Evolutionary conservation across 2,329 filamentous ascomycete genomes (phyloP).

Genomic region (Colletotrichum shisoi): DNA sequence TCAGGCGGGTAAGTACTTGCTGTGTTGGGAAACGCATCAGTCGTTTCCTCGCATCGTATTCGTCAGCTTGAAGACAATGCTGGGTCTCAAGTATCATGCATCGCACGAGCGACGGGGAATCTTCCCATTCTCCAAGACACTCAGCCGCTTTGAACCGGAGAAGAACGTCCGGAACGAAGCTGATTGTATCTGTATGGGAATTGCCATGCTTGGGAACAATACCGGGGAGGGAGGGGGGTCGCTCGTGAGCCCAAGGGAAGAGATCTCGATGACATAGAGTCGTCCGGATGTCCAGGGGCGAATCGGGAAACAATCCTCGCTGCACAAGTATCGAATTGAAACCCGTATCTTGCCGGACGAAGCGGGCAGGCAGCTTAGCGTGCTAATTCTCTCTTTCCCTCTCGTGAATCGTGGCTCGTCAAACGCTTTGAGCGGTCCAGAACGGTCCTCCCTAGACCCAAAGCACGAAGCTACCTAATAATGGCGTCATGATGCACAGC

Average conservation of each 20-base stretch:
- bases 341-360: conserved; percentile 33
- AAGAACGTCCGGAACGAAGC: conserved; percentile 29
- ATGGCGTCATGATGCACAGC: conserved; percentile 26
- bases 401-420: not conserved
- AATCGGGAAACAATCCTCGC: conserved; percentile 37
- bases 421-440: conserved; percentile 35
- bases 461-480: conserved; percentile 25
- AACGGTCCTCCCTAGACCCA: conserved; percentile 28
- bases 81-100: conserved; percentile 5
- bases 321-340: conserved; percentile 30
- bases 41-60: conserved; percentile 34
- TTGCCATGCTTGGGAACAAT: not conserved
- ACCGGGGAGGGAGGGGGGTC: not conserved
- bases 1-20: conserved; percentile 23
- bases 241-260: conserved; percentile 17
- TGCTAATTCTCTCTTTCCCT: conserved; percentile 9
- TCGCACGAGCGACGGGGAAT: conserved; percentile 14
- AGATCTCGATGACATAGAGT: conserved; percentile 39
- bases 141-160: conserved; percentile 27
- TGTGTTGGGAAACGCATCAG: conserved; percentile 31
- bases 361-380: conserved; percentile 13
- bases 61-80: conserved; percentile 16
- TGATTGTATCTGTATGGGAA: conserved; percentile 3
- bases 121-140: not conserved
- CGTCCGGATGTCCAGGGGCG: conserved; percentile 16